These are phyloP conservation scores for Emydomyces testavorans DNA, from an alignment of 2,329 filamentous ascomycete genomes.

Conservation along the genomic window DNA sequence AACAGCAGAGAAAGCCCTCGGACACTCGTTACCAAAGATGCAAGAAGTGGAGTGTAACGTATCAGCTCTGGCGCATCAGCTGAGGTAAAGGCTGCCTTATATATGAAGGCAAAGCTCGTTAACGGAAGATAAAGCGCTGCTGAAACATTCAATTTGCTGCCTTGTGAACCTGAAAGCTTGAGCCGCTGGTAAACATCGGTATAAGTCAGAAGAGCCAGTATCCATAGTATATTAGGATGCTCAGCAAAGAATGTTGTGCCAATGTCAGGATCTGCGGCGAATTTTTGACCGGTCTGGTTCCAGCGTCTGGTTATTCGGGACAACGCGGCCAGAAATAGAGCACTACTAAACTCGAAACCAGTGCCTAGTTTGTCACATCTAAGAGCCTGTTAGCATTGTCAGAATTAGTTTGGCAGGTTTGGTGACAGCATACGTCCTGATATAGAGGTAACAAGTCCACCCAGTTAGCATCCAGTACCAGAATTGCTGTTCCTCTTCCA, in stretches of 20 bases:
- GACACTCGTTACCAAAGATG: constrained; percentile 29
- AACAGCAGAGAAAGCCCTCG: constrained; percentile 36
- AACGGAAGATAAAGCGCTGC: constrained; percentile 14
- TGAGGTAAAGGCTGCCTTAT: constrained; percentile 81
- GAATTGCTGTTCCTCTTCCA: constrained; percentile 96
- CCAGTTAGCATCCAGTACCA: constrained; percentile 75
- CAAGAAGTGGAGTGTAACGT: constrained; percentile 25
- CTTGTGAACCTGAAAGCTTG: constrained; percentile 6
- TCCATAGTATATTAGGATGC: constrained; percentile 61
- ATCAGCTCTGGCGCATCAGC: constrained; percentile 81
- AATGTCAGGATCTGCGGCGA: constrained; percentile 80
- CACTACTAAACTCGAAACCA: constrained; percentile 15
- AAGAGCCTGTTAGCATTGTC: neutral
- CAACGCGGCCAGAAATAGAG: constrained; percentile 44
- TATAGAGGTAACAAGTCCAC: constrained; percentile 40
- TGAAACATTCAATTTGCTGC: constrained; percentile 1
- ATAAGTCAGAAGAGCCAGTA: constrained; percentile 58
- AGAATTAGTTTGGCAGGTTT: neutral
- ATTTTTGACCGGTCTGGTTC: constrained; percentile 98
- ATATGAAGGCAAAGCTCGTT: constrained; percentile 53
- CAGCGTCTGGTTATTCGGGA: constrained; percentile 63
- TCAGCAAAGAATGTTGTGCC: constrained; percentile 57
- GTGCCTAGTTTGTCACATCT: constrained; percentile 1
- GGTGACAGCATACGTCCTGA: constrained; percentile 23
- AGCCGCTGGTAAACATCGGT: constrained; percentile 44